Evolutionary conservation across 805 yeast species (phyloP).

Genomic region (Candida quercuum): DNA sequence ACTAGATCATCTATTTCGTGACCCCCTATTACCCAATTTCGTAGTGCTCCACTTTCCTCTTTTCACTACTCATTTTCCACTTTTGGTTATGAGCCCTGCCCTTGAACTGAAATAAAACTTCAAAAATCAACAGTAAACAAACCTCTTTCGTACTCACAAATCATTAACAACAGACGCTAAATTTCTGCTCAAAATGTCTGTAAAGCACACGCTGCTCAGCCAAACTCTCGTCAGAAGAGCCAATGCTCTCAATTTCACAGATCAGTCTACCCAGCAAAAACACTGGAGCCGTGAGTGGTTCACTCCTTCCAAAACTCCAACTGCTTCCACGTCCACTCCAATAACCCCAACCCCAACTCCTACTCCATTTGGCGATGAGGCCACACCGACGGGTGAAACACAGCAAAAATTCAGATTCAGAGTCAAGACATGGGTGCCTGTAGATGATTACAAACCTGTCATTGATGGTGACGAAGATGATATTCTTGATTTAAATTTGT

Average conservation of each 20-base stretch:
- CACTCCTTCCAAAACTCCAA: constrained; percentile 13
- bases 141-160: too few relatives aligned
- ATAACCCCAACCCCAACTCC: constrained; percentile 21
- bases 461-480: constrained; percentile 38
- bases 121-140: too few relatives aligned
- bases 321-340: constrained; percentile 9
- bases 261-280: constrained; percentile 13
- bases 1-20: too few relatives aligned
- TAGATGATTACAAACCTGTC: constrained; percentile 14
- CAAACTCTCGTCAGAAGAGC: constrained; percentile 25
- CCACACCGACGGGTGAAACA: constrained; percentile 7
- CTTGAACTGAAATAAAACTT: too few relatives aligned
- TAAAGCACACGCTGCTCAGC: constrained; percentile 20
- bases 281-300: constrained; percentile 27
- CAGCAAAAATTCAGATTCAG: constrained; percentile 19
- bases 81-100: too few relatives aligned
- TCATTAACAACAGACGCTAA: too few relatives aligned
- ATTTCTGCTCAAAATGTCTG: constrained; percentile 21
- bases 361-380: constrained; percentile 23
- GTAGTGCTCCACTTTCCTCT: too few relatives aligned
- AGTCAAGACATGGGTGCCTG: constrained; percentile 29
- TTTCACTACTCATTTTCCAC: too few relatives aligned
- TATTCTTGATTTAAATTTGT: constrained; percentile 36
- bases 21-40: too few relatives aligned
- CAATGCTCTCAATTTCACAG: constrained; percentile 11